Percentiles rank a stretch among this genome's conserved stretches.
Conservation (phyloP, 2,329 filamentous ascomycete species). For the Raffaelea arxii region DNA sequence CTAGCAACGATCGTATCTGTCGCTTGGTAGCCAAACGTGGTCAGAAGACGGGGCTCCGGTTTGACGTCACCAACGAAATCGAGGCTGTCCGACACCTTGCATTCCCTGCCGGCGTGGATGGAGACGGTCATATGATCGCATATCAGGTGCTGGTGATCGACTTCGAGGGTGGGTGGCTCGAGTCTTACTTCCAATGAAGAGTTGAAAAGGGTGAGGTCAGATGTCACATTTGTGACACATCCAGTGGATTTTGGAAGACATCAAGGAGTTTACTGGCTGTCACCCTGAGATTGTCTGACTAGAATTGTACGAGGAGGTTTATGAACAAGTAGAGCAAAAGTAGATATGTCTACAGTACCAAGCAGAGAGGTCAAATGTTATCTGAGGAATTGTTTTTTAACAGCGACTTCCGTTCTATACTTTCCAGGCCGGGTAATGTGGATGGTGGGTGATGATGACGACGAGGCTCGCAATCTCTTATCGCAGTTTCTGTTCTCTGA, state of each 20-base stretch:
- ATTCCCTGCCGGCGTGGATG: not conserved
- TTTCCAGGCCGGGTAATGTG: no score
- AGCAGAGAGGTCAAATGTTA: no score
- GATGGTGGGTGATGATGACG: no score
- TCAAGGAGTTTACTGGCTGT: not conserved
- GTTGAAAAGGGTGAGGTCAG: not conserved
- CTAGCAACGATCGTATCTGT: not conserved
- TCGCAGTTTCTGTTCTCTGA: no score
- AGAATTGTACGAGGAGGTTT: no score
- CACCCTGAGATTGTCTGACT: not conserved
- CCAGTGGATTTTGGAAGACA: not conserved
- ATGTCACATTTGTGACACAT: not conserved
- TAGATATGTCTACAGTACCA: no score
- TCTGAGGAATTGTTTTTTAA: no score
- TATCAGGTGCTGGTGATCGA: not conserved
- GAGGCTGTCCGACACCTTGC: not conserved
- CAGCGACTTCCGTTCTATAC: no score
- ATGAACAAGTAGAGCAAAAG: no score
- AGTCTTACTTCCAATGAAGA: not conserved
- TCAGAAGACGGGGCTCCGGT: not conserved
- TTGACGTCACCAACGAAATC: conserved; percentile 2
- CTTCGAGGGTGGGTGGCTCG: not conserved
- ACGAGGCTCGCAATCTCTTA: no score
- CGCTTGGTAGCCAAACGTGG: conserved; percentile 1
- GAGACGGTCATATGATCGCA: not conserved